These are phyloP conservation scores for Xylaria digitata DNA, from an alignment of 2,329 filamentous ascomycete genomes.

Conservation along the genomic window DNA sequence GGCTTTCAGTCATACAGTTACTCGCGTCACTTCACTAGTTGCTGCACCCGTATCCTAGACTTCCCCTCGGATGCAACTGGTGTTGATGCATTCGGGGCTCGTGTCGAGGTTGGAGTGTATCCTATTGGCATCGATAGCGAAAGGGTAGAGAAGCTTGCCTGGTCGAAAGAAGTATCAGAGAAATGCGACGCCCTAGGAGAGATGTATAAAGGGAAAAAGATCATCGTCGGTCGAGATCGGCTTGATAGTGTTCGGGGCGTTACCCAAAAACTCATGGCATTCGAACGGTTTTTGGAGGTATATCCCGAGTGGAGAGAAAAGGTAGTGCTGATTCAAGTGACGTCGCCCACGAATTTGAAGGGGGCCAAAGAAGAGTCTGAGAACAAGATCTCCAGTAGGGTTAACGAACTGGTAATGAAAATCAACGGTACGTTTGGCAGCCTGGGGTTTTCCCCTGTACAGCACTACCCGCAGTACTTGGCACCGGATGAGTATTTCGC, in stretches of 20 bases:
- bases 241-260: constrained; percentile 93
- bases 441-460: constrained; percentile 87
- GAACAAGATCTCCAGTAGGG: constrained; percentile 85
- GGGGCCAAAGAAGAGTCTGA: constrained; percentile 81
- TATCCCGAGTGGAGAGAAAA: constrained; percentile 93
- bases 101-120: constrained; percentile 92
- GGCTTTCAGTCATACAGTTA: constrained; percentile 97
- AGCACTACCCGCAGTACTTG: constrained; percentile 95
- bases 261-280: constrained; percentile 94
- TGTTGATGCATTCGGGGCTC: constrained; percentile 87
- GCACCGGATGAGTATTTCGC: constrained; percentile 93
- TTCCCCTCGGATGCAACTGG: constrained; percentile 87
- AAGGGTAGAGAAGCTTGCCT: constrained; percentile 80
- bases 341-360: constrained; percentile 84
- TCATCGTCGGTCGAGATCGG: constrained; percentile 95
- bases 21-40: constrained; percentile 92
- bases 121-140: constrained; percentile 94
- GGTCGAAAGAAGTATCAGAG: constrained; percentile 74
- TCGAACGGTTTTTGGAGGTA: constrained; percentile 88
- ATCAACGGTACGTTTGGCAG: constrained; percentile 94
- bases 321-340: constrained; percentile 95
- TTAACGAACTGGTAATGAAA: constrained; percentile 88
- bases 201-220: constrained; percentile 88
- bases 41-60: constrained; percentile 90
- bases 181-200: constrained; percentile 78